A percentile compares a stretch with the other conserved stretches of the same genome.
Conservation (phyloP, 345 rosid species). For the Citrus sinensis region DVS_A1.0 CM039167.1:23020501-23021000, state of each 20-base stretch:
- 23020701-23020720: not conserved
- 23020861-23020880: no score
- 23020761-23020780: no score
- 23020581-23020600: conserved; percentile 32
- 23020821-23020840: not conserved
- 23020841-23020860: not conserved
- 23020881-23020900: not conserved
- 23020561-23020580: not conserved
- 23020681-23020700: not conserved
- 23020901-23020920: no score
- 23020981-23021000: conserved; percentile 7
- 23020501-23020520: not conserved
- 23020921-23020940: no score
- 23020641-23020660: conserved; percentile 6
- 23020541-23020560: not conserved
- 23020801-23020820: no score
- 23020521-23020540: not conserved
- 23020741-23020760: no score
- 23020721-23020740: no score
- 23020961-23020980: not conserved
- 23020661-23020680: not conserved
- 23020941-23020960: not conserved
- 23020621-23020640: no score
- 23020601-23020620: not conserved
- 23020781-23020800: no score